Conservation (phyloP, 225 moss, liverwort and hornwort species). For the Bryoerythrophyllum caledonicum region DNA sequence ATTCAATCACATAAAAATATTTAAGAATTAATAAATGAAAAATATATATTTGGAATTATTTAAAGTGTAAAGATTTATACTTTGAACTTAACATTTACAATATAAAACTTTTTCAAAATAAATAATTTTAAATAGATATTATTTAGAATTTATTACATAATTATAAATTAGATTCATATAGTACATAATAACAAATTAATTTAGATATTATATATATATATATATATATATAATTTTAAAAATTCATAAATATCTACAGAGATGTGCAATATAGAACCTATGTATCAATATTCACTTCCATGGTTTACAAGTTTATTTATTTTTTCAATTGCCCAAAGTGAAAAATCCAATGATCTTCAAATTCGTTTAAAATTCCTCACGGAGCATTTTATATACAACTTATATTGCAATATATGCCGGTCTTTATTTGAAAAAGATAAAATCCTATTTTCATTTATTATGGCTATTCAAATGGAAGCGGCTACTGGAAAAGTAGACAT, state of each 20-base stretch:
- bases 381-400: slow-evolving; percentile 74
- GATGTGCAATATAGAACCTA: slow-evolving; percentile 89
- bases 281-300: slow-evolving; percentile 91
- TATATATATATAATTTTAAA: too few relatives aligned
- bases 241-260: slow-evolving; percentile 30
- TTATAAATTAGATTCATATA: too few relatives aligned
- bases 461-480: slow-evolving; percentile 59
- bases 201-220: too few relatives aligned
- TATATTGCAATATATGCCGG: slow-evolving; percentile 88
- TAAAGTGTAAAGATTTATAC: too few relatives aligned
- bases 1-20: too few relatives aligned
- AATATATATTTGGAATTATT: too few relatives aligned
- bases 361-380: slow-evolving; percentile 47
- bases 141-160: too few relatives aligned
- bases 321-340: slow-evolving; percentile 63
- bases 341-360: slow-evolving; percentile 44
- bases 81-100: too few relatives aligned
- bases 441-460: slow-evolving; percentile 71
- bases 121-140: too few relatives aligned
- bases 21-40: too few relatives aligned
- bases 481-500: slow-evolving; percentile 50
- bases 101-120: too few relatives aligned
- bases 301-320: slow-evolving; percentile 82
- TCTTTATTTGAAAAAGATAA: slow-evolving; percentile 92
- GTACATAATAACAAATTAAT: too few relatives aligned